Evolutionary conservation across 2,329 filamentous ascomycete species (phyloP).

Genomic region (Dactylellina cionopaga): DNA sequence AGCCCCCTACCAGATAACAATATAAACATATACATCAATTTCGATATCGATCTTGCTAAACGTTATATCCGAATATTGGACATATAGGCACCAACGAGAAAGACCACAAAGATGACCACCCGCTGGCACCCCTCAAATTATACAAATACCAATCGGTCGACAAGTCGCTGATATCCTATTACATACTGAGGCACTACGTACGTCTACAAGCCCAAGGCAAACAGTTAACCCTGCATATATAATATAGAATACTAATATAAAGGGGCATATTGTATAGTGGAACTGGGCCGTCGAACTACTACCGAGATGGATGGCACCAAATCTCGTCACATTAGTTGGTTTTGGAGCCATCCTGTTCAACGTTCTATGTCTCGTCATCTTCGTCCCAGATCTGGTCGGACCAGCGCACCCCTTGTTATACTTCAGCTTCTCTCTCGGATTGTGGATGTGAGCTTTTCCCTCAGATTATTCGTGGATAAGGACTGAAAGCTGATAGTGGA

Average conservation of each 20-base stretch:
- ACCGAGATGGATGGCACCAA: slow-evolving; percentile 95
- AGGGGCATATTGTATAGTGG: slow-evolving; percentile 73
- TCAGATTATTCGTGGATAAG: too few species aligned
- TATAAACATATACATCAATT: neutral
- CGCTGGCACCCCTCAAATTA: slow-evolving; percentile 85
- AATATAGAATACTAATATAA: neutral
- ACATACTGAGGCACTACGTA: slow-evolving; percentile 96
- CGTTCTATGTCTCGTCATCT: slow-evolving; percentile 77
- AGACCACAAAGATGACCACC: slow-evolving; percentile 65
- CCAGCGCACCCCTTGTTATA: slow-evolving; percentile 92
- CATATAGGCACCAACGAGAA: slow-evolving; percentile 42
- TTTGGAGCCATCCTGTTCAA: slow-evolving; percentile 95
- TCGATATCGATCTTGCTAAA: slow-evolving; percentile 7
- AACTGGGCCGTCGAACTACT: slow-evolving; percentile 92
- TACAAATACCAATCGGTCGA: slow-evolving; percentile 99
- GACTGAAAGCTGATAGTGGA: neutral
- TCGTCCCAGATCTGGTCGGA: slow-evolving; percentile 88
- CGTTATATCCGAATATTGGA: neutral
- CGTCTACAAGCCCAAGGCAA: slow-evolving; percentile 60
- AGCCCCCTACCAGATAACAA: neutral
- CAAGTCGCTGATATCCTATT: slow-evolving; percentile 90
- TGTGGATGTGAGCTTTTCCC: slow-evolving; percentile 82
- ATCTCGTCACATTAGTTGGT: slow-evolving; percentile 94
- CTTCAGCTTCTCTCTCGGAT: slow-evolving; percentile 91
- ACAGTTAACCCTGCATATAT: neutral